Percentiles rank a stretch among this genome's conserved stretches.
Conservation (phyloP, 1,284 basidiomycete genomes). For the Ceratobasidium sp. region DNA sequence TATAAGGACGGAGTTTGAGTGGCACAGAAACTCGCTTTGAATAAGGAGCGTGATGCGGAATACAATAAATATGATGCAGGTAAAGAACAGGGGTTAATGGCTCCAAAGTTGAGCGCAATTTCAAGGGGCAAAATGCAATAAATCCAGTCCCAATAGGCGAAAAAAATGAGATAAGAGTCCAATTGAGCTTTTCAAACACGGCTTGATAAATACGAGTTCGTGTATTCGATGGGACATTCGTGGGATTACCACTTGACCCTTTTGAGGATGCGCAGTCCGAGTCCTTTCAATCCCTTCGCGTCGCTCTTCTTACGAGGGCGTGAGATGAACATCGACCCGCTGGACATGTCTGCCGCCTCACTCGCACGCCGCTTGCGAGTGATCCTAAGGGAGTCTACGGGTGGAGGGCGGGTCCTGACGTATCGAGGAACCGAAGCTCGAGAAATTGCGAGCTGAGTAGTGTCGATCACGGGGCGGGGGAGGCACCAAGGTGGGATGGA, state of each 20-base stretch:
- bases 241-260: constrained; percentile 21
- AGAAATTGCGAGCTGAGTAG: neutral
- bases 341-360: neutral
- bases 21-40: neutral
- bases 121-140: neutral
- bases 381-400: constrained; percentile 35
- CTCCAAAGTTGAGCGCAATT: neutral
- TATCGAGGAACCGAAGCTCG: constrained; percentile 1
- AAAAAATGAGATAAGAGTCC: neutral
- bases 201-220: neutral
- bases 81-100: neutral
- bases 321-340: constrained; percentile 1
- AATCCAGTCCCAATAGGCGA: neutral
- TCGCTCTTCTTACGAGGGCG: constrained; percentile 21
- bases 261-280: constrained; percentile 27
- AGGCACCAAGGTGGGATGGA: constrained; percentile 24
- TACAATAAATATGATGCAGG: neutral
- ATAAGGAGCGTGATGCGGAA: neutral
- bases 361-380: constrained; percentile 16
- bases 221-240: neutral
- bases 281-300: constrained; percentile 6
- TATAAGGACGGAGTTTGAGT: neutral
- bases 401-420: constrained; percentile 2
- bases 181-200: no score
- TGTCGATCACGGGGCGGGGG: neutral